These are phyloP conservation scores for Boletus calvinii DNA, from an alignment of 1,284 basidiomycete genomes.

Conservation along the genomic window DNA sequence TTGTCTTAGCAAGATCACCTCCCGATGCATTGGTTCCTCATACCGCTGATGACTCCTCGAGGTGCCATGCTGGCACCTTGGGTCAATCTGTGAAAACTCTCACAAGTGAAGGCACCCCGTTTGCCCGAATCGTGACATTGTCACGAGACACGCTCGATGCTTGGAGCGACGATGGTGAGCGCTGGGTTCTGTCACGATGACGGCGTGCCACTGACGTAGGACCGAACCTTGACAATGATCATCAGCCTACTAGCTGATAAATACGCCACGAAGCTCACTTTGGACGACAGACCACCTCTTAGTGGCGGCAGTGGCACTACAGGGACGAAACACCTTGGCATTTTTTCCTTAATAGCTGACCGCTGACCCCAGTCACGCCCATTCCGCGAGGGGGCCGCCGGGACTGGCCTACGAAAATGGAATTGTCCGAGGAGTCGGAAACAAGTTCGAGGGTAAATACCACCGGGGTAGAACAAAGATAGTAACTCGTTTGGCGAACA, in stretches of 20 bases:
- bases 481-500: constrained; percentile 6
- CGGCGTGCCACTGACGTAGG: neutral
- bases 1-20: neutral
- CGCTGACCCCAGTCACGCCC: neutral
- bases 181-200: too few relatives aligned
- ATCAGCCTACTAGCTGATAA: neutral
- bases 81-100: neutral
- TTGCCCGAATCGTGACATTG: constrained; percentile 1
- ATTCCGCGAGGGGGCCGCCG: constrained; percentile 3
- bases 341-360: neutral
- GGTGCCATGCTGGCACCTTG: neutral
- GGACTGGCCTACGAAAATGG: constrained; percentile 13
- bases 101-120: constrained; percentile 1
- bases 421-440: constrained; percentile 5
- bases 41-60: too few relatives aligned
- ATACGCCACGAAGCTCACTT: neutral
- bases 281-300: neutral
- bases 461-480: constrained; percentile 9
- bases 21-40: neutral
- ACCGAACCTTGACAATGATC: neutral
- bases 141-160: neutral
- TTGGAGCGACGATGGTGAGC: neutral
- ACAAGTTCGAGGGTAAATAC: neutral
- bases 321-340: neutral
- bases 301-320: constrained; percentile 3